These are phyloP conservation scores for Barnettozyma hawaiiensis DNA, from an alignment of 1,139 yeast genomes.

Conservation along the genomic window DNA sequence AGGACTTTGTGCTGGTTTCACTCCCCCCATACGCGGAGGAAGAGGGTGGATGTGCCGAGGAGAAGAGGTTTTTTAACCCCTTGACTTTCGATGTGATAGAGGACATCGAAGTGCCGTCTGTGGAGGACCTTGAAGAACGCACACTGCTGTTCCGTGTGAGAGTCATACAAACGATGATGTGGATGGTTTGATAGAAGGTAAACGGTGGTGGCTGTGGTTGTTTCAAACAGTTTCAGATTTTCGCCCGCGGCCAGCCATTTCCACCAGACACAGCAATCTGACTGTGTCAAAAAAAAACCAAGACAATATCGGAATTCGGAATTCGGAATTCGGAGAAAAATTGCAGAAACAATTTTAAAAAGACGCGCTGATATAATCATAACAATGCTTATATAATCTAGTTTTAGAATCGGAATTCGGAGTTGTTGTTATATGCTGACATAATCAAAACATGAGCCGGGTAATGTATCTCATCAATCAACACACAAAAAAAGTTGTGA, in stretches of 20 bases:
- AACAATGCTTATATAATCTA: neutral
- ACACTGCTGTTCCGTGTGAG: constrained; percentile 1
- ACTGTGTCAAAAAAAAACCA: neutral
- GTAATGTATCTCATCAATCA: neutral
- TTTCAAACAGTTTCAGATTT: neutral
- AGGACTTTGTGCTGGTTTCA: constrained; percentile 3
- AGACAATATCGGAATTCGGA: neutral
- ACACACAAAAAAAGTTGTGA: constrained; percentile 7
- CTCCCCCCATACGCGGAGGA: too few species aligned
- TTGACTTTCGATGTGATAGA: constrained; percentile 3
- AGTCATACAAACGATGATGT: neutral
- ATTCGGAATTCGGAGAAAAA: neutral
- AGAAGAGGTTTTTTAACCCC: constrained; percentile 2
- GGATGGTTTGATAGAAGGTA: neutral
- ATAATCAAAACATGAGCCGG: neutral
- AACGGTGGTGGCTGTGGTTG: too few species aligned
- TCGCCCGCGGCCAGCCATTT: neutral
- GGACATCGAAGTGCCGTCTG: neutral
- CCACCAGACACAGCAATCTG: too few species aligned
- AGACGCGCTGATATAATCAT: neutral
- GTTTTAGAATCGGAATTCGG: too few species aligned
- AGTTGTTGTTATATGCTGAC: too few species aligned
- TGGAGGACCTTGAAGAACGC: neutral
- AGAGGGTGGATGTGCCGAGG: neutral
- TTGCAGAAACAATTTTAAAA: too few species aligned